phyloP scores from a whole-genome alignment of 495 filamentous ascomycete species.

The Aspergillus asperescens region DNA sequence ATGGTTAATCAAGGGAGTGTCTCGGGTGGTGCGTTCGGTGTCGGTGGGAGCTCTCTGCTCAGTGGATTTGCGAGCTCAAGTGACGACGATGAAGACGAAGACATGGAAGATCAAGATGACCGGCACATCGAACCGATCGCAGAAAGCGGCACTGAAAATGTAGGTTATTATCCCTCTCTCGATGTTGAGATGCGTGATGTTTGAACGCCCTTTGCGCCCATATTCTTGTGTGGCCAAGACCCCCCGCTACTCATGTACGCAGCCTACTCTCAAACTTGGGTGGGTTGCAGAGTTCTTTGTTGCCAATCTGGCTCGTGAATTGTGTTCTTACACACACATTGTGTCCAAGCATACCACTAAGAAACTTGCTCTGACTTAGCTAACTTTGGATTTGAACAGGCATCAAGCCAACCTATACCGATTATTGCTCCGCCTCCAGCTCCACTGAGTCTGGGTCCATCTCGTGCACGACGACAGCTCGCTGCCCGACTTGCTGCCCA shows the following conservation, averaged over 20 bases:
- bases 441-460: slow-evolving; percentile 68
- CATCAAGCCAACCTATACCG: slow-evolving; percentile 42
- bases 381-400: not conserved
- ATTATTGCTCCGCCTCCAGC: slow-evolving; percentile 45
- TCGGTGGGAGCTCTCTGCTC: slow-evolving; percentile 59
- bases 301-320: not conserved
- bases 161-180: slow-evolving; percentile 57
- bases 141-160: slow-evolving; percentile 54
- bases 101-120: slow-evolving; percentile 84
- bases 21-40: slow-evolving; percentile 59
- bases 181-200: slow-evolving; percentile 52
- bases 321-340: not conserved
- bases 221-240: not conserved
- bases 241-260: slow-evolving; percentile 16
- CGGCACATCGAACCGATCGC: slow-evolving; percentile 30
- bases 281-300: slow-evolving; percentile 8
- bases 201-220: slow-evolving; percentile 20
- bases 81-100: slow-evolving; percentile 96
- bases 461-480: slow-evolving; percentile 79
- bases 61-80: slow-evolving; percentile 95
- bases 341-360: slow-evolving; percentile 14
- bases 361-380: not conserved
- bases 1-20: slow-evolving; percentile 60
- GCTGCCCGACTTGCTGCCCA: slow-evolving; percentile 77
- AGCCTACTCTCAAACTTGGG: slow-evolving; percentile 9